phyloP scores from a whole-genome alignment of 768 basidiomycete genomes.

The Amanita polypyramis region DNA sequence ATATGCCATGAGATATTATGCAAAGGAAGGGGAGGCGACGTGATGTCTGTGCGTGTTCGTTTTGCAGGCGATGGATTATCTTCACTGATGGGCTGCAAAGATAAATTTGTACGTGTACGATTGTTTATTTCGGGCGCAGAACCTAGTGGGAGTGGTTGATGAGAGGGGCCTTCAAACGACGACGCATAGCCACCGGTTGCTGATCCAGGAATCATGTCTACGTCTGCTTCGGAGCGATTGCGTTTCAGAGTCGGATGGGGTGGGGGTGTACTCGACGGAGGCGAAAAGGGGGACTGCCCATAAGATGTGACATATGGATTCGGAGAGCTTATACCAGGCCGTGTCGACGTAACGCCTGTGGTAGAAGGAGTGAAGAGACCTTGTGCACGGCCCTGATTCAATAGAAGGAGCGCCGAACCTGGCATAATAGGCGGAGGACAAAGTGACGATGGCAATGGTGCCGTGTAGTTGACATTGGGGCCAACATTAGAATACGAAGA shows the following conservation, averaged over 20 bases:
- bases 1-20: conserved; percentile 25
- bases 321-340: conserved; percentile 42
- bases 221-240: conserved; percentile 59
- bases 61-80: conserved; percentile 65
- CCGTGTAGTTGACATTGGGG: conserved; percentile 32
- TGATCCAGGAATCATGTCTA: conserved; percentile 23
- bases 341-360: conserved; percentile 32
- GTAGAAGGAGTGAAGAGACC: conserved; percentile 82
- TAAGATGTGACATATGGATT: conserved; percentile 35
- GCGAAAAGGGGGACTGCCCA: conserved; percentile 37
- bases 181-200: conserved; percentile 12
- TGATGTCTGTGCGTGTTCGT: conserved; percentile 49
- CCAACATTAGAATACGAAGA: conserved; percentile 54
- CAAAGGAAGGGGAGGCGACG: conserved; percentile 21
- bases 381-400: conserved; percentile 81
- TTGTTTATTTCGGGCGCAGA: conserved; percentile 27
- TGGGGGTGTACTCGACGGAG: conserved; percentile 39
- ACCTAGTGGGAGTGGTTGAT: conserved; percentile 17
- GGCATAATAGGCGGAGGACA: conserved; percentile 83
- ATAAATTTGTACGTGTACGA: conserved; percentile 40
- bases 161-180: conserved; percentile 13
- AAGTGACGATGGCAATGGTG: conserved; percentile 40
- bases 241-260: conserved; percentile 43
- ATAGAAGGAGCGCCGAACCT: conserved; percentile 71
- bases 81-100: conserved; percentile 40